Evolutionary conservation across 768 basidiomycete genomes (phyloP).

Genomic region (Kwoniella pini): DNA sequence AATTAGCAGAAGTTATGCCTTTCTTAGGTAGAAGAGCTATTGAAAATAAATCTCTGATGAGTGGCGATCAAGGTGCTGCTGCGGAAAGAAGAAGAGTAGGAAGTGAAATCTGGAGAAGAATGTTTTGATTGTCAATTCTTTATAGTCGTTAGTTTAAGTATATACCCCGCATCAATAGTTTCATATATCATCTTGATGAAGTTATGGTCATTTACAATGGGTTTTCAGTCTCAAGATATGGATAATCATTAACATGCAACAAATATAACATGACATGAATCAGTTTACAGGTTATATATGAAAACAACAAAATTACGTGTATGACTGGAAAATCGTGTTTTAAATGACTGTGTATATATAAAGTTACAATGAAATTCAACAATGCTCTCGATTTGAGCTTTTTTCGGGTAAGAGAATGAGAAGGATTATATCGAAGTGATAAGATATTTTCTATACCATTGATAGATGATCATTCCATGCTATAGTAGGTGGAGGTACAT

Average conservation of each 20-base stretch:
- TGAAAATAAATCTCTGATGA: slow-evolving; percentile 88
- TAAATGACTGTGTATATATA: background rate
- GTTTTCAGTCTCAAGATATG: too few relatives aligned
- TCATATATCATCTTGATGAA: too few relatives aligned
- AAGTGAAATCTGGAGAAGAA: slow-evolving; percentile 60
- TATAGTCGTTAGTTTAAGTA: background rate
- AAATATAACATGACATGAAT: background rate
- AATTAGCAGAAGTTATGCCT: slow-evolving; percentile 65
- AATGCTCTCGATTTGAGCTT: too few relatives aligned
- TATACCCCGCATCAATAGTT: background rate
- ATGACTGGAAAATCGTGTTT: background rate
- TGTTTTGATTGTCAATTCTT: slow-evolving; percentile 19
- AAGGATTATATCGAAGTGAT: too few relatives aligned
- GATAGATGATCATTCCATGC: slow-evolving; percentile 23
- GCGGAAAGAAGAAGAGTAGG: slow-evolving; percentile 65
- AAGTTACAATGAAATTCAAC: too few relatives aligned
- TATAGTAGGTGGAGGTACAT: slow-evolving; percentile 19
- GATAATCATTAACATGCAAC: too few relatives aligned
- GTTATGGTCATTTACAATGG: too few relatives aligned
- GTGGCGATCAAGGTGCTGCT: slow-evolving; percentile 65
- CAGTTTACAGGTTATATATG: background rate
- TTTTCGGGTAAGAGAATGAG: too few relatives aligned
- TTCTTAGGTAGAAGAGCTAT: slow-evolving; percentile 84
- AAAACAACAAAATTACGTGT: background rate
- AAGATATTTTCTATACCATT: slow-evolving; percentile 6